Base-by-base conservation (phyloP, 2,329 filamentous ascomycete genomes). In the Pseudocercospora pini-densiflorae region DNA sequence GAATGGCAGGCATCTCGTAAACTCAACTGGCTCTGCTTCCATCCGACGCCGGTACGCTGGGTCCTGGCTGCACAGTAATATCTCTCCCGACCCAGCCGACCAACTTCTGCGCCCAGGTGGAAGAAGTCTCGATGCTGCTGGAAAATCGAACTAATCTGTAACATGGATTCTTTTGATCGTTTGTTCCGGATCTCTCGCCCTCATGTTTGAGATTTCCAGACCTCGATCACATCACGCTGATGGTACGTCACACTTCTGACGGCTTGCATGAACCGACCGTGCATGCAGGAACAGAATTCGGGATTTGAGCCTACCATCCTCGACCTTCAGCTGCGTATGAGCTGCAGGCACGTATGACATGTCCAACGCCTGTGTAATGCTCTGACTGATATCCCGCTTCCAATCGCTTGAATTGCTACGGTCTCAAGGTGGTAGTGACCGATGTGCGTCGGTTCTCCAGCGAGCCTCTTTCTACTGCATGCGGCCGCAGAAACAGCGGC, bases 201-300 rank as follows among this genome's bases (percentile, higher is more conserved):
- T 31, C 29, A 31, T 31, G 29, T 31, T 31, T 21, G 43, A 45
- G 43, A 45, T 45, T n/a, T 21, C 43, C 43, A 45, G 19, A 6
- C 43, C 43, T 23, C 9, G 31, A 33, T 33, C 64, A 33, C 29
- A 53, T 70, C 59, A 68, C 60, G 54, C 12, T 40, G 55, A n/a
- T n/a, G 60, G 43, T 43, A 40, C 40, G 49, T 53, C 49, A 53
- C 49, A 51, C 47, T 12, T 51, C 21, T 51, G 47, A 51, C n/a
- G 23, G 16, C 16, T 21, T 51, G 47, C 47, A 51, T 51, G 47
- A 51, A 51, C 47, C n/a, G 29, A 31, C 29, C 29, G 29, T 51
- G 49, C 49, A 53, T 53, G 49, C 49, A 53, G 49, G 49, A 53
- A 53, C 43, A 33, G 10, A 33, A 12, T 10, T 7, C 9, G 10